These are phyloP conservation scores for Amaranthus tricolor DNA, from an alignment of 179 eudicot species.

Conservation along the genomic window DNA sequence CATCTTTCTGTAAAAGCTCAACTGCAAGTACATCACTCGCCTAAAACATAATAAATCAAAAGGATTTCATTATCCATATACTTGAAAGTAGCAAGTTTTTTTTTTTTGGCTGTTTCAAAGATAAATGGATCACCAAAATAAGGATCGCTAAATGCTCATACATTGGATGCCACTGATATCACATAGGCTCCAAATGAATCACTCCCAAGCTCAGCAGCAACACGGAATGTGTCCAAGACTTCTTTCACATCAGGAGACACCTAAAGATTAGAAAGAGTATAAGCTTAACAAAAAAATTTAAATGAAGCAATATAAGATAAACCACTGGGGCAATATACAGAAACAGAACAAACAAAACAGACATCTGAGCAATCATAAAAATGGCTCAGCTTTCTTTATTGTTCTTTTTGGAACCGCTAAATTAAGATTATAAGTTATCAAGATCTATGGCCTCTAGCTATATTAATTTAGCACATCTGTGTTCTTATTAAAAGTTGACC, in stretches of 20 bases:
- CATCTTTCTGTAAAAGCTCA: slow-evolving; percentile 95
- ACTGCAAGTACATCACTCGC: slow-evolving; percentile 97
- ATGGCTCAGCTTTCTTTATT: background rate
- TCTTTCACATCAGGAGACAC: slow-evolving; percentile 77
- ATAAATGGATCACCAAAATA: background rate
- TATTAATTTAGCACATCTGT: background rate
- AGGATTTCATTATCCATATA: background rate
- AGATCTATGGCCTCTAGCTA: background rate
- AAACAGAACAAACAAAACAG: background rate
- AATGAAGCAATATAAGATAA: background rate
- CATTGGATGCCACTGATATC: slow-evolving; percentile 95
- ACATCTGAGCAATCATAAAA: slow-evolving; percentile 3
- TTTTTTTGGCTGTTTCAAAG: background rate
- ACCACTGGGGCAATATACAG: background rate
- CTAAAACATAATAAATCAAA: slow-evolving; percentile 33
- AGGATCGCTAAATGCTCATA: slow-evolving; percentile 28
- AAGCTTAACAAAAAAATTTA: background rate
- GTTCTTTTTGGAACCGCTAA: background rate
- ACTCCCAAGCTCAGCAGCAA: slow-evolving; percentile 89
- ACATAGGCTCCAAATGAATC: slow-evolving; percentile 94
- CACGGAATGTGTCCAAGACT: slow-evolving; percentile 80
- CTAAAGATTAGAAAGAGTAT: slow-evolving; percentile 30
- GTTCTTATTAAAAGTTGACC: slow-evolving; percentile 1
- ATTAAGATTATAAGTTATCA: background rate
- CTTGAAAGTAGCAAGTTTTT: background rate